Base-by-base conservation (phyloP, 2,329 filamentous ascomycete species). In the Aspergillus novoparasiticus region DNA sequence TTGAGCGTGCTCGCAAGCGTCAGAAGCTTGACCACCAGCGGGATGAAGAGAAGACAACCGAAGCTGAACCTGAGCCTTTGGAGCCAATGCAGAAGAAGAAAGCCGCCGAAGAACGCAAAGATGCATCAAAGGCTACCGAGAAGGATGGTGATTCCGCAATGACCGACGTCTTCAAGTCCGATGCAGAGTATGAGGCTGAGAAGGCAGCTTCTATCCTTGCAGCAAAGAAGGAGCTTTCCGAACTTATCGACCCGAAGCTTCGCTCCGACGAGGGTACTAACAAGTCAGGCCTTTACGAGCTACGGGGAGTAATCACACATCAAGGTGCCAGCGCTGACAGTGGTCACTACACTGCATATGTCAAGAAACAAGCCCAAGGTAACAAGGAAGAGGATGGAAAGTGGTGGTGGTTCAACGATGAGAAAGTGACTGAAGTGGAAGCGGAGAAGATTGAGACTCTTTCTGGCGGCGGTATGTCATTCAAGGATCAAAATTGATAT, bases 361-460 rank as follows among this genome's bases (percentile, higher is more conserved):
- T 99, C 70, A 99, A 98, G 86, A 97, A 99, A 85, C 85, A 90
- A 65, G 89, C 87, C 0, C 92, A 90, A 23, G 75, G 75, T 23
- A 93, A 93, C 82, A 88, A 87, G 59, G 88, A 91, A 73, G 93
- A 96, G 75, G 93, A 96, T 74, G 93, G 92, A 70, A 97, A 93
- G 73, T 99, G 95, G 95, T 99, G 95, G 94, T 99, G 95, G 94
- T 99, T 99, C 85, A 98, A 99, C 78, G 95, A 99, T 73, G 94
- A 99, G 76, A 96, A 93, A 82, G 95, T 99, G 39, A 89, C 90
- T 16, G 95, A 99, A 82, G 95, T 99, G 32, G 88, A 92, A 19
- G 84, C 87, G 30, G 94, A 98, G 72, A 95, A 96, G 83, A 96
- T 99, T 69, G 91, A 94, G 75, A 90, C 89, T 4, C 85, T 99